These are phyloP conservation scores for Solidago caesia DNA, from an alignment of 129 eudicot species.

Conservation along the genomic window DNA sequence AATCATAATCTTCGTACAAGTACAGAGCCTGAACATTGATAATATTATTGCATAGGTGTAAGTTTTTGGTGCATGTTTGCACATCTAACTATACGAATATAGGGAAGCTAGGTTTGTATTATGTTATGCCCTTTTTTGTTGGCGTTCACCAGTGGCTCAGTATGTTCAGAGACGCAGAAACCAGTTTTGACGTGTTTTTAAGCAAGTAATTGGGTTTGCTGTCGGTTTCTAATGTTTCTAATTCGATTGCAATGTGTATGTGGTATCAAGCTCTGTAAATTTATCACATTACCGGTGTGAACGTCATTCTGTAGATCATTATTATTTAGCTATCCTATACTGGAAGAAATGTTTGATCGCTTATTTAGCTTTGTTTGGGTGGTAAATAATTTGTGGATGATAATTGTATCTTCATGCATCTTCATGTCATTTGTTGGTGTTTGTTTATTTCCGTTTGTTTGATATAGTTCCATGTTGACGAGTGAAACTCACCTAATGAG, in stretches of 20 bases:
- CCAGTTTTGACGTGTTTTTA: not conserved
- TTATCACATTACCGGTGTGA: not conserved
- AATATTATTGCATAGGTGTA: not conserved
- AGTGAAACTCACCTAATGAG: no score
- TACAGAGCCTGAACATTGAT: constrained; percentile 34
- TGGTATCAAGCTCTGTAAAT: not conserved
- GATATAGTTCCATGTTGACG: no score
- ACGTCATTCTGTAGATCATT: not conserved
- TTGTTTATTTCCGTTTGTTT: no score
- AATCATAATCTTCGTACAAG: constrained; percentile 13
- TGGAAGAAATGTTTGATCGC: no score
- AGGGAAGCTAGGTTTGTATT: not conserved
- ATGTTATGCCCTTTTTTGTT: constrained; percentile 7
- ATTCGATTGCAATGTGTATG: not conserved
- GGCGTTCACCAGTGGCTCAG: constrained; percentile 5
- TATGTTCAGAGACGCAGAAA: not conserved
- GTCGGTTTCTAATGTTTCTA: constrained; percentile 9
- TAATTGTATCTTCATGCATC: no score
- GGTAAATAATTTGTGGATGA: no score
- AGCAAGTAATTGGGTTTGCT: constrained; percentile 3
- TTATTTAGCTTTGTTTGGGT: no score
- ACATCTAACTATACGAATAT: constrained; percentile 23
- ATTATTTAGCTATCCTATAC: not conserved
- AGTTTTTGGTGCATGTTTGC: constrained; percentile 10
- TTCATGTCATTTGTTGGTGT: no score